These are phyloP conservation scores for Solanum etuberosum DNA, from an alignment of 257 asterid genomes.

Conservation along the genomic window DNA sequence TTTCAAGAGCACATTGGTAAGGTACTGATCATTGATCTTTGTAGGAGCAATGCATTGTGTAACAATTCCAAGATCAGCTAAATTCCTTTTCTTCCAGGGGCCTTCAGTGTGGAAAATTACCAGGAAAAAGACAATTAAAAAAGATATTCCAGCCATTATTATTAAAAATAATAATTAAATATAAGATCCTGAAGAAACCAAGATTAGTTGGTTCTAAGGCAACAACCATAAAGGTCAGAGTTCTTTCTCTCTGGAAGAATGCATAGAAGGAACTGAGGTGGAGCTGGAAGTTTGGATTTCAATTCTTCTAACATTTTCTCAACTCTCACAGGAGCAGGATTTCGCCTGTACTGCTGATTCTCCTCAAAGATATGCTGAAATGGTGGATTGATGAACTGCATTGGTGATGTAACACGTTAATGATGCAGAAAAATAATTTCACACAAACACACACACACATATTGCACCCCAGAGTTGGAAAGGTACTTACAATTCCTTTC, in stretches of 20 bases:
- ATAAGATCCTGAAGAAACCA: neutral
- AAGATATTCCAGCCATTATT: neutral
- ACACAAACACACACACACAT: neutral
- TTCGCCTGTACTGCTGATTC: slow-evolving; percentile 22
- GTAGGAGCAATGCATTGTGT: slow-evolving; percentile 69
- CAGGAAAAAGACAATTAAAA: neutral
- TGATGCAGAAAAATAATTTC: neutral
- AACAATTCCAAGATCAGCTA: slow-evolving; percentile 41
- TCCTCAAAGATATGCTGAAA: slow-evolving; percentile 22
- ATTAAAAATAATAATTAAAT: neutral
- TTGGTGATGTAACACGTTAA: neutral
- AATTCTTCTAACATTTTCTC: slow-evolving; percentile 38
- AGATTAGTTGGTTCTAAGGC: neutral
- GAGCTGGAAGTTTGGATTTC: slow-evolving; percentile 26
- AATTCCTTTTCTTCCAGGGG: slow-evolving; percentile 61
- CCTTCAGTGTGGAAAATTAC: slow-evolving; percentile 27
- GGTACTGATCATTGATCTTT: slow-evolving; percentile 55
- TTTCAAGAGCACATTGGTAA: slow-evolving; percentile 56
- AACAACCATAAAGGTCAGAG: slow-evolving; percentile 60
- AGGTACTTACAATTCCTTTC: slow-evolving; percentile 63
- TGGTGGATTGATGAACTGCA: slow-evolving; percentile 21
- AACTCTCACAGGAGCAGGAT: slow-evolving; percentile 40
- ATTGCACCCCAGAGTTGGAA: neutral
- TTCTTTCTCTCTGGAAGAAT: slow-evolving; percentile 55
- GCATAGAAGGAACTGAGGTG: slow-evolving; percentile 52